Evolutionary conservation across 192 early-diverging fungal genomes (phyloP), one percentile per base, ranked within the genome.

Genomic region (Obelidium mucronatum): DNA sequence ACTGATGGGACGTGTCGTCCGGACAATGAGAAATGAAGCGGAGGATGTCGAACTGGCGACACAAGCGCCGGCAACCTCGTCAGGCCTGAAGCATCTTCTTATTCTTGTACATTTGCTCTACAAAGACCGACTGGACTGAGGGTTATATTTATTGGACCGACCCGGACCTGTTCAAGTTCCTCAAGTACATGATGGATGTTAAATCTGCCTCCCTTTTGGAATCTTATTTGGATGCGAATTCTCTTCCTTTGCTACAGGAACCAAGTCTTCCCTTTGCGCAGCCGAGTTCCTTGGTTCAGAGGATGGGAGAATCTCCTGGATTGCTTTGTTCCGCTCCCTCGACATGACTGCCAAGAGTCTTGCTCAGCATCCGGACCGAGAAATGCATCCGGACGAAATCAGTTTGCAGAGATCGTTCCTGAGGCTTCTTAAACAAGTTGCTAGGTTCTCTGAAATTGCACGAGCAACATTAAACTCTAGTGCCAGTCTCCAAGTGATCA

Each of bases 141-240:
- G 85, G 80, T 1, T 33, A 80, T 2, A 30, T 40, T 2, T 88
- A 75, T 40, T 87, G 85, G 87, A 86, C 76, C 3, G 80, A 83
- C 36, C 61, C 72, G 2, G 83, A 88, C 54, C 75, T 90, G 56
- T 72, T 76, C 35, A 73, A 76, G 15, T 89, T 89, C 67, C 22
- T 89, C 3, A 83, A 73, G 30, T 79, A 82, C 60, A 81, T 83
- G 40, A 65, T 82, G 34, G 88, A 89, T 51, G 79, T 84, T 3
- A 48, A 78, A 24, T 68, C 83, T 1, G 15, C 61, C 54, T 36
- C 78, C 8, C 80, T 85, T 55, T 39, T 84, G 35, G 28, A 35
- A 26, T 88, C 91, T 1, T 95, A 93, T 78, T 89, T 95, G 60
- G 87, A 94, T 70, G n/a, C n/a, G 92, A 96, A 85, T 82, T 98